These are phyloP conservation scores for Canna indica DNA, from an alignment of 176 grass and related monocot genomes.

Conservation along the genomic window DNA sequence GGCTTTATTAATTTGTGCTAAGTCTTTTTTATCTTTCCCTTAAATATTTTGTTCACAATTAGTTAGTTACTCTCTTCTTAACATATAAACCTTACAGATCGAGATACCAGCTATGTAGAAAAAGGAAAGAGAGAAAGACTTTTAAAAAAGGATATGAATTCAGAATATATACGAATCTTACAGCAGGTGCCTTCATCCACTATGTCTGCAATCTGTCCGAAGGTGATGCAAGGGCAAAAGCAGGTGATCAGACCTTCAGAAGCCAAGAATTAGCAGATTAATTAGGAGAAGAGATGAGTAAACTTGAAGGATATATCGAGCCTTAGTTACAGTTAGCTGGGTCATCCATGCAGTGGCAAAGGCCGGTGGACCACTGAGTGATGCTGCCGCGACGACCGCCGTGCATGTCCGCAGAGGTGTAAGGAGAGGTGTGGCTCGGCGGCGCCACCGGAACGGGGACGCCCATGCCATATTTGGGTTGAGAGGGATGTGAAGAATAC, in stretches of 20 bases:
- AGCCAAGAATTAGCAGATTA: not conserved
- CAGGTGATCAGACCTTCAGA: conserved; percentile 61
- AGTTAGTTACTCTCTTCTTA: no score
- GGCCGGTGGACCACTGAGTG: conserved; percentile 69
- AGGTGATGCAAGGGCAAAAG: conserved; percentile 85
- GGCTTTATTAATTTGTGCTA: no score
- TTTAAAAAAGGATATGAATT: no score
- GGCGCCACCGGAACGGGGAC: not conserved
- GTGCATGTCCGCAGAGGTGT: conserved; percentile 1
- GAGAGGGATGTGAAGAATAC: no score
- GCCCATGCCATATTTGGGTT: no score
- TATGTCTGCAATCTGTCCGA: conserved; percentile 84
- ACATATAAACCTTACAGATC: no score
- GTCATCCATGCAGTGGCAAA: conserved; percentile 97
- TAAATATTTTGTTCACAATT: no score
- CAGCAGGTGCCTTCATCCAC: conserved; percentile 65
- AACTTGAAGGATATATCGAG: no score
- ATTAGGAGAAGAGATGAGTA: no score
- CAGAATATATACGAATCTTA: conserved; percentile 24
- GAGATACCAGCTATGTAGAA: no score
- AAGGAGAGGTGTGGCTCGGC: not conserved
- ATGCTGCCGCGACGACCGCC: conserved; percentile 1
- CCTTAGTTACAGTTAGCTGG: conserved; percentile 89
- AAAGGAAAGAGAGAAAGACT: no score
- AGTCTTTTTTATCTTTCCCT: no score